These are phyloP conservation scores for Sporothrix curviconia DNA, from an alignment of 2,329 filamentous ascomycete genomes.

Conservation along the genomic window DNA sequence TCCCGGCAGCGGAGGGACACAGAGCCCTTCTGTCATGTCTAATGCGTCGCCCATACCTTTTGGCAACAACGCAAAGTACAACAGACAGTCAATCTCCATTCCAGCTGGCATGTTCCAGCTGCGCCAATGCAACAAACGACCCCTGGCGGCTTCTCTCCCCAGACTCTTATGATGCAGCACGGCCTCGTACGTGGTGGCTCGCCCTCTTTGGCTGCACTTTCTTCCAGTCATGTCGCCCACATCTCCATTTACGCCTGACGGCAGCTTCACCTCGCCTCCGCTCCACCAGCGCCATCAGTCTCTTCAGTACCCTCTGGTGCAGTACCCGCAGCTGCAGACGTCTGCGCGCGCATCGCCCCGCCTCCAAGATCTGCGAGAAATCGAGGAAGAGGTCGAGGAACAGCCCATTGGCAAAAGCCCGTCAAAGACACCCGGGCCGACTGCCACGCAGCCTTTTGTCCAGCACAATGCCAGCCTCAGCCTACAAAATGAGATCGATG, in stretches of 20 bases:
- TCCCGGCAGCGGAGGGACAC: conserved; percentile 24
- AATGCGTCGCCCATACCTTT: conserved; percentile 70
- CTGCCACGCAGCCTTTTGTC: conserved; percentile 27
- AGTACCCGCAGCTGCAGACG: conserved; percentile 51
- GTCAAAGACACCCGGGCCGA: conserved; percentile 48
- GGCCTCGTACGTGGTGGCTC: conserved; percentile 53
- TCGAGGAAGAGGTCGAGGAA: conserved; percentile 53
- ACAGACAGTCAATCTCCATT: conserved; percentile 66
- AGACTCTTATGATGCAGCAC: conserved; percentile 46
- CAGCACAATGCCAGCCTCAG: conserved; percentile 68
- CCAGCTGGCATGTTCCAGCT: conserved; percentile 60
- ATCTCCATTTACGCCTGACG: conserved; percentile 55
- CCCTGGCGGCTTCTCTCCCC: conserved; percentile 52
- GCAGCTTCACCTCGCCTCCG: conserved; percentile 35
- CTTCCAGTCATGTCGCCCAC: conserved; percentile 56
- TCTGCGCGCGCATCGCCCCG: conserved; percentile 51
- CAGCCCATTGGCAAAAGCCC: conserved; percentile 39
- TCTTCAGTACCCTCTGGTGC: conserved; percentile 50
- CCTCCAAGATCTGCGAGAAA: conserved; percentile 67
- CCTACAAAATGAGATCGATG: conserved; percentile 77
- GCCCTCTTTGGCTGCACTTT: conserved; percentile 52
- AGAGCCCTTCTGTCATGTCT: conserved; percentile 58
- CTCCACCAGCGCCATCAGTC: conserved; percentile 54
- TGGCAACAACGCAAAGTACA: conserved; percentile 47
- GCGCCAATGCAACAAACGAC: conserved; percentile 46